Base-by-base conservation (phyloP, 768 basidiomycete genomes). In the Termitomyces sp. region DNA sequence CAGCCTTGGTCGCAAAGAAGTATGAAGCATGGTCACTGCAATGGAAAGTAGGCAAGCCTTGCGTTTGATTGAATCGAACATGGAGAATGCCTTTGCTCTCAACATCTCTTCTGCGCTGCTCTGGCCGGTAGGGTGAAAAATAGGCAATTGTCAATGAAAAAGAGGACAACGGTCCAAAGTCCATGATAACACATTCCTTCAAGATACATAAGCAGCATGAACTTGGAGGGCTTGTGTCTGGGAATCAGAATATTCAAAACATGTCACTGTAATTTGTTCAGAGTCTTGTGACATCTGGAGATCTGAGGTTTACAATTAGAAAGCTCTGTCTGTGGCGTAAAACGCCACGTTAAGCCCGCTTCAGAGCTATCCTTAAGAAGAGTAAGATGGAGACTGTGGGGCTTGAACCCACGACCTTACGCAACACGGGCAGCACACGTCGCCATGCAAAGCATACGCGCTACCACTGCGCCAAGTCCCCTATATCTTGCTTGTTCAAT, bases 401-500 rank as follows among this genome's bases (percentile, higher is more conserved):
- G 65, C 60, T 71, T 64, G 70, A 71, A 71, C 69, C 61, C 70
- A 63, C 65, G 67, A 65, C 71, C 71, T 71, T 67, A 67, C 63
- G 68, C 71, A 69, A 37, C 2, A 7, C 12, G 12, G 34, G 1
- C n/a, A n/a, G n/a, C n/a, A n/a, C n/a, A n/a, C n/a, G 0, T 1
- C 19, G 22, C 6, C 30, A 6, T 71, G 71, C 71, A 66, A 71
- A 73, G 70, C 70, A 66, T 62, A 68, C 70, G 67, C 68, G 68
- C 69, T 71, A 71, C 71, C 70, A 61, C 66, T 71, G 69, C 66
- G 68, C 70, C 65, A 71, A 71, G 66, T 60, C 70, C 70, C 70
- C 30, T 1, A 32, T 10, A 2, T 32, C 2, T 32, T 0, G 6
- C 1, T 9, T 9, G 6, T 32, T 9, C 1, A 2, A 9, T n/a